phyloP scores from a whole-genome alignment of 1,284 basidiomycete genomes.

The Pascua guehoae region DNA sequence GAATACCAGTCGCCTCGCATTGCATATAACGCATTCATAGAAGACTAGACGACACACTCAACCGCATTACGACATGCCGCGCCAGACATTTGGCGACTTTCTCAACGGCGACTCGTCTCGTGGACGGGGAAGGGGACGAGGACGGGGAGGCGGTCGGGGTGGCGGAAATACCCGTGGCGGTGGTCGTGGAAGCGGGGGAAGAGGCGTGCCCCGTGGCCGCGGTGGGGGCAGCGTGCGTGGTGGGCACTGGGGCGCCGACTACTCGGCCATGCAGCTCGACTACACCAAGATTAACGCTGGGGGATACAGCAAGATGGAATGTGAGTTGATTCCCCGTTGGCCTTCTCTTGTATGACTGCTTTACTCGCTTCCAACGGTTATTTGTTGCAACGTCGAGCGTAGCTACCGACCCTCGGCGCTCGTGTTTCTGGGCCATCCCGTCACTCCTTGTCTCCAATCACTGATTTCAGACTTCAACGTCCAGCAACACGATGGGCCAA shows the following conservation, averaged over 20 bases:
- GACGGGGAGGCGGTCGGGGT: conserved; percentile 21
- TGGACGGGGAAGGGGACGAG: conserved; percentile 27
- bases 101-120: conserved; percentile 28
- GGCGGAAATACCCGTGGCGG: conserved; percentile 14
- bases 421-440: too few relatives aligned
- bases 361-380: too few relatives aligned
- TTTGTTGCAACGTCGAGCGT: too few relatives aligned
- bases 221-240: conserved; percentile 16
- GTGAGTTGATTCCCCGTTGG: conserved; percentile 19
- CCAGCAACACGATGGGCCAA: too few relatives aligned
- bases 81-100: conserved; percentile 37
- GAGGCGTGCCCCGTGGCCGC: conserved; percentile 7
- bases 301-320: conserved; percentile 37
- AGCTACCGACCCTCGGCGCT: too few relatives aligned
- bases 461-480: too few relatives aligned
- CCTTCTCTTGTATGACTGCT: neutral
- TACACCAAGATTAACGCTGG: conserved; percentile 36
- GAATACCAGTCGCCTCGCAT: too few relatives aligned
- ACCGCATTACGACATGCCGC: conserved; percentile 8
- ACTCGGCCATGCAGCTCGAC: conserved; percentile 40
- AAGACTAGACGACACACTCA: neutral
- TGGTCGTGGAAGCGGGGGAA: conserved; percentile 9
- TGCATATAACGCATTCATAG: too few relatives aligned
- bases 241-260: conserved; percentile 35
- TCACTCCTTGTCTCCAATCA: too few relatives aligned